Evolutionary conservation across 176 grass and related monocot genomes (phyloP).

Genomic region (barley (Hordeum vulgare)): DNA sequence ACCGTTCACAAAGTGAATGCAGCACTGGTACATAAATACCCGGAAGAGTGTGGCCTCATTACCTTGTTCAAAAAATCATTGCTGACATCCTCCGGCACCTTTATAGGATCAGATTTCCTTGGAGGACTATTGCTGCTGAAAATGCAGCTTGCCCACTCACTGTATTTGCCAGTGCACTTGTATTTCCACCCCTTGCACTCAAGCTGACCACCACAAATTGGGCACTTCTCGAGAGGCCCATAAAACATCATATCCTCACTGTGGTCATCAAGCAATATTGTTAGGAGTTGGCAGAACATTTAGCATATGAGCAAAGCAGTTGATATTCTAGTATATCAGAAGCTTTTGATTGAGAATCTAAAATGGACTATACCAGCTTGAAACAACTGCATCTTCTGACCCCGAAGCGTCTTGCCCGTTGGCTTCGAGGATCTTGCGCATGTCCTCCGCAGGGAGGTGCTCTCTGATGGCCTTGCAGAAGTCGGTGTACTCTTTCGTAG

Average conservation of each 20-base stretch:
- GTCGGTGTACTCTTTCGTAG: conserved; percentile 28
- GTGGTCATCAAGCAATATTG: neutral
- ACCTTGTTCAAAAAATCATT: conserved; percentile 48
- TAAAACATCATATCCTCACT: conserved; percentile 88
- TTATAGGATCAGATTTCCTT: conserved; percentile 26
- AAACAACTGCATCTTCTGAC: conserved; percentile 56
- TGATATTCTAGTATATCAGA: neutral
- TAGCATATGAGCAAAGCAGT: neutral
- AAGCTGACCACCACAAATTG: conserved; percentile 43
- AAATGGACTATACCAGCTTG: conserved; percentile 45
- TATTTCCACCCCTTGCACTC: conserved; percentile 57
- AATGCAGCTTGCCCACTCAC: conserved; percentile 57
- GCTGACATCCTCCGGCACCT: conserved; percentile 42
- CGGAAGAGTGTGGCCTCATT: neutral
- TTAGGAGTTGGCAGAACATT: neutral
- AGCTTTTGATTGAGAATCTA: neutral
- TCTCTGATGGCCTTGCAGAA: conserved; percentile 58
- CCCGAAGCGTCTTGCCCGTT: conserved; percentile 61
- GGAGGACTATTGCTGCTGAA: conserved; percentile 34
- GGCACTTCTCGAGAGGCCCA: conserved; percentile 62
- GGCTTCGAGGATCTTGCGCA: conserved; percentile 73
- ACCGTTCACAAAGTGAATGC: neutral
- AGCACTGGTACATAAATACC: neutral
- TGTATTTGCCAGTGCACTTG: conserved; percentile 45
- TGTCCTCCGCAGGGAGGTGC: conserved; percentile 57